Evolutionary conservation across 306 rosid genomes (phyloP).

Genomic region (Cucurbita maxima): DNA sequence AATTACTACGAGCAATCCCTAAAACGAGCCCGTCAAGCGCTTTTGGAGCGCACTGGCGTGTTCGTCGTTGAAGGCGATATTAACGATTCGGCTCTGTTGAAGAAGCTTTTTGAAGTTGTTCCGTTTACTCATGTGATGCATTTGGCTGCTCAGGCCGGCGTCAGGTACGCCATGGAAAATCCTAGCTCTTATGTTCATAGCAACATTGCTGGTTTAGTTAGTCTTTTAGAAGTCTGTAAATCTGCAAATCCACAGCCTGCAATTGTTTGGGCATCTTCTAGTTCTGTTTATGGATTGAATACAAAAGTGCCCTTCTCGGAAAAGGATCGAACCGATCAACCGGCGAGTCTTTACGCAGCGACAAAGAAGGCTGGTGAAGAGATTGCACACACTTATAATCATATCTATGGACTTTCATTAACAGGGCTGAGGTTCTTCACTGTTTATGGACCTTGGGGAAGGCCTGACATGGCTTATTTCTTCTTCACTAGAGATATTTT

Average conservation of each 20-base stretch:
- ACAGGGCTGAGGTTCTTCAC: constrained; percentile 88
- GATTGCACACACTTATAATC: constrained; percentile 89
- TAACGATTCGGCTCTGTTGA: constrained; percentile 51
- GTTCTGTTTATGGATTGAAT: constrained; percentile 92
- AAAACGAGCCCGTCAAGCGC: constrained; percentile 70
- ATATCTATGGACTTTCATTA: constrained; percentile 78
- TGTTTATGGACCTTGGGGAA: constrained; percentile 98
- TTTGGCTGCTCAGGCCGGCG: constrained; percentile 98
- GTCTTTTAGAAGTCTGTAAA: constrained; percentile 78
- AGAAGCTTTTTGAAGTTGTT: constrained; percentile 84
- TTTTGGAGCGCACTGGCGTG: constrained; percentile 70
- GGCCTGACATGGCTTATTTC: constrained; percentile 97
- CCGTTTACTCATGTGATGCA: constrained; percentile 95
- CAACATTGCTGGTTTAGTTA: constrained; percentile 87
- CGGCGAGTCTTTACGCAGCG: constrained; percentile 92
- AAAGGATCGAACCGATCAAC: constrained; percentile 74
- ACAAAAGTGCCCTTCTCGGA: constrained; percentile 91
- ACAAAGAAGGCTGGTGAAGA: constrained; percentile 98
- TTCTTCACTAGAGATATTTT: constrained; percentile 78
- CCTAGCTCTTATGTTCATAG: constrained; percentile 93
- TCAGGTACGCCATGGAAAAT: constrained; percentile 98
- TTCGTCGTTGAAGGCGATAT: constrained; percentile 89
- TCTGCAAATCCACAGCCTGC: constrained; percentile 81
- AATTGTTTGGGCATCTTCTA: constrained; percentile 92
- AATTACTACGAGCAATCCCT: constrained; percentile 75